A percentile compares a stretch with the other conserved stretches of the same genome.
Evolutionary conservation across 2,329 filamentous ascomycete genomes (phyloP).

Genomic region (Neocatenulostroma microsporum): DNA sequence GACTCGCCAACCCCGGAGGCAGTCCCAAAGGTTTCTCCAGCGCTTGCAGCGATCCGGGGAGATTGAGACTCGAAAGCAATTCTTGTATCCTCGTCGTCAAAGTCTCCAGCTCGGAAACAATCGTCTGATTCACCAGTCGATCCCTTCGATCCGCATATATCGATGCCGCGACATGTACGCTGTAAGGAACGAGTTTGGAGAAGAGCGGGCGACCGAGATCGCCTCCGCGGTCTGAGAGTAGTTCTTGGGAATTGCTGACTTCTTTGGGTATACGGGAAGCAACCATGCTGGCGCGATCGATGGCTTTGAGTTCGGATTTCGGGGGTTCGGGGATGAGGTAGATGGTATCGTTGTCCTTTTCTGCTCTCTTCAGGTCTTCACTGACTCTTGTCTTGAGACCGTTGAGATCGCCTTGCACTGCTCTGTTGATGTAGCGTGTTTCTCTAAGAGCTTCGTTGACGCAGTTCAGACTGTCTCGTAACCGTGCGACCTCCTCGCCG

Average conservation of each 20-base stretch:
- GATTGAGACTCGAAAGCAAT: constrained; percentile 69
- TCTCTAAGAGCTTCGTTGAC: constrained; percentile 83
- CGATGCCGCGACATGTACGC: constrained; percentile 87
- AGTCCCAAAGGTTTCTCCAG: constrained; percentile 89
- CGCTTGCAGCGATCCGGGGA: constrained; percentile 88
- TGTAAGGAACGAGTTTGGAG: constrained; percentile 85
- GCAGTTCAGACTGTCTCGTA: constrained; percentile 74
- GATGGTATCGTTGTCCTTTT: constrained; percentile 94
- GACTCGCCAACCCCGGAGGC: constrained; percentile 74
- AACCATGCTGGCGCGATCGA: constrained; percentile 88
- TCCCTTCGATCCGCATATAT: constrained; percentile 92
- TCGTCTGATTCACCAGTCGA: constrained; percentile 77
- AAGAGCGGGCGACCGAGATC: constrained; percentile 83
- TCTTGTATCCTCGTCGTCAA: constrained; percentile 75
- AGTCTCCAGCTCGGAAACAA: constrained; percentile 74
- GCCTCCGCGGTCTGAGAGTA: constrained; percentile 60
- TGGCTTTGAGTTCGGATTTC: constrained; percentile 75
- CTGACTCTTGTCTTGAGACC: constrained; percentile 73
- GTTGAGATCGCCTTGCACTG: constrained; percentile 73
- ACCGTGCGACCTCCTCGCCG: constrained; percentile 83
- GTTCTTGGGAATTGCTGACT: constrained; percentile 68
- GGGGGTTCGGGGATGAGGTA: constrained; percentile 79
- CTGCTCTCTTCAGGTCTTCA: constrained; percentile 83
- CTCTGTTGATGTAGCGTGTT: constrained; percentile 69
- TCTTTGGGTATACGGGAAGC: constrained; percentile 69